These are phyloP conservation scores for Trichaptum fuscoviolaceum DNA, from an alignment of 768 basidiomycete species.

Conservation along the genomic window DNA sequence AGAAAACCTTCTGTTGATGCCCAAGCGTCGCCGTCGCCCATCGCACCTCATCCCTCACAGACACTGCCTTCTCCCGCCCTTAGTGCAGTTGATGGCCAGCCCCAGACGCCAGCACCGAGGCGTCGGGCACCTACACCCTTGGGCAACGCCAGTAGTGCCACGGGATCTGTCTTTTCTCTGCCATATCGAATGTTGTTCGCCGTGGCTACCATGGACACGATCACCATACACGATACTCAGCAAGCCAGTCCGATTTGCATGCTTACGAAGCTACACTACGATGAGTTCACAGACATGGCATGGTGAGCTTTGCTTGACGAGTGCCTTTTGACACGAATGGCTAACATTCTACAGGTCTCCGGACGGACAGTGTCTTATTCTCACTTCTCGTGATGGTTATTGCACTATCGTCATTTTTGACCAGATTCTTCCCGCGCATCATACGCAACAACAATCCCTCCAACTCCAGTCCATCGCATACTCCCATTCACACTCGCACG, in stretches of 20 bases:
- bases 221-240: slow-evolving; percentile 95
- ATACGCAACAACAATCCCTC: slow-evolving; percentile 86
- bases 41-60: slow-evolving; percentile 16
- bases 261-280: slow-evolving; percentile 92
- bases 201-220: slow-evolving; percentile 93
- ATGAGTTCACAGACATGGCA: slow-evolving; percentile 93
- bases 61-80: slow-evolving; percentile 47
- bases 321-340: not conserved
- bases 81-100: slow-evolving; percentile 44
- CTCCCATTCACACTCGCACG: slow-evolving; percentile 61
- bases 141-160: slow-evolving; percentile 20
- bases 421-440: slow-evolving; percentile 83
- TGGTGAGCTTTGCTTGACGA: slow-evolving; percentile 56
- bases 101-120: slow-evolving; percentile 60
- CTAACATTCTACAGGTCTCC: slow-evolving; percentile 65
- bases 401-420: slow-evolving; percentile 95
- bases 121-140: slow-evolving; percentile 42
- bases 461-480: slow-evolving; percentile 91
- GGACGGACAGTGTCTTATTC: slow-evolving; percentile 88
- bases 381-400: slow-evolving; percentile 93
- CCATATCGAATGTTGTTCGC: slow-evolving; percentile 95
- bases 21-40: slow-evolving; percentile 5
- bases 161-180: slow-evolving; percentile 75
- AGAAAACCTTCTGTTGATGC: slow-evolving; percentile 10
- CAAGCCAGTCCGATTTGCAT: slow-evolving; percentile 89